Base-by-base conservation (phyloP, 140 eudicot species). In the Stevia rebaudiana region DNA sequence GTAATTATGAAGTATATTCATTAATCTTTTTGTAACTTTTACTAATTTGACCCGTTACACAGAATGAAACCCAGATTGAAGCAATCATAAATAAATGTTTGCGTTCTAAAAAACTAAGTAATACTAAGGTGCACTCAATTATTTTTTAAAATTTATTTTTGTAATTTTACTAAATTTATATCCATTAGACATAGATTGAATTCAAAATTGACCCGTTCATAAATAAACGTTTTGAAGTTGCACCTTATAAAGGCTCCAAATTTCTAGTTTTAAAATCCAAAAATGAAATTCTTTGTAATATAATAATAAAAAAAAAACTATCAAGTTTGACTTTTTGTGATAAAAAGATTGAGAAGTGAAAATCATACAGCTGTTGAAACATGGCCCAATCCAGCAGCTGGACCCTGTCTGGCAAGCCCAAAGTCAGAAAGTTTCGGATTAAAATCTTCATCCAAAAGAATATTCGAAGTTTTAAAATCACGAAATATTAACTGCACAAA, bases 361-460 rank as follows among this genome's bases (percentile, higher is more conserved):
- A 53, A 66, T 53, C 89, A 68, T 78, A 89, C 97, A 24, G 76
- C 70, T 76, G 97, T 89, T 13, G 97, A 89, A 70, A 89, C 79
- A 69, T 89, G 97, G 55, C 77, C 74, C 22, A 76, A 54, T 53
- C 97, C 97, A 40, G 89, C 88, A 39, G 89, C 67, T 11, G 98
- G 98, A 63, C 95, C 98, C 71, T 80, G 91, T 74, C 98, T 87
- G 7, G 98, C 98, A 46, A 91, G 76, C 67, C 98, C 98, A 75
- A 87, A 91, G 67, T 91, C 98, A 11, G 98, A 92, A 11, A 92
- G 85, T 75, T 92, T 92, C 22, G 96, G 96, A 60, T 78, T 88
- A 57, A 85, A 92, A 39, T 88, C 87, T 65, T 92, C 96, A 66
- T 92, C 98, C 62, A 92, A 68, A 73, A 92, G 95, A 52, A 92